These are phyloP conservation scores for Sisymbrium altissimum DNA, from an alignment of 345 rosid genomes.

Conservation along the genomic window DNA sequence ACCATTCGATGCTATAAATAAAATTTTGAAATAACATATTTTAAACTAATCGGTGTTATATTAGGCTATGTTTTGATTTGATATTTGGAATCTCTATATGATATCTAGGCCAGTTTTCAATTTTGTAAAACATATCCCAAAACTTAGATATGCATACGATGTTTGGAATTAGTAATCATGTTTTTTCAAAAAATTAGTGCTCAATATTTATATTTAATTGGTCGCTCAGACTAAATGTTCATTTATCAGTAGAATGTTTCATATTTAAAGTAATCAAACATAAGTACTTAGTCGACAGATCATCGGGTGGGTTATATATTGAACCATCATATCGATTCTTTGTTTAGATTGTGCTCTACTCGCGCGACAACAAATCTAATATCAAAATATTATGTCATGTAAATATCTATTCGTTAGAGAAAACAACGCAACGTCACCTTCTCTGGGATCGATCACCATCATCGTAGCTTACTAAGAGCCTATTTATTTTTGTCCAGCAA, in stretches of 20 bases:
- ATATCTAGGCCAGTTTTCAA: background rate
- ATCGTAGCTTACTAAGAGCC: constrained; percentile 20
- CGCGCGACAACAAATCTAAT: constrained; percentile 17
- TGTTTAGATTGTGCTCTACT: background rate
- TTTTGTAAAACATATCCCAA: background rate
- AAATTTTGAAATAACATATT: no score
- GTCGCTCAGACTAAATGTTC: background rate
- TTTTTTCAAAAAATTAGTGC: no score
- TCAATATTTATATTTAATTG: background rate
- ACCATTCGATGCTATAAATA: background rate
- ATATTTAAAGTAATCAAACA: background rate
- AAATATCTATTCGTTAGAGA: constrained; percentile 15
- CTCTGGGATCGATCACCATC: constrained; percentile 16
- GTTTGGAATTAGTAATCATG: background rate
- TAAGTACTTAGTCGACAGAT: background rate
- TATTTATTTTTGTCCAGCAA: constrained; percentile 28
- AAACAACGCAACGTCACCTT: constrained; percentile 18
- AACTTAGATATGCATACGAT: background rate
- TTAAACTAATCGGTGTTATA: background rate
- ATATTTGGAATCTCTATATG: background rate
- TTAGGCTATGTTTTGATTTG: background rate
- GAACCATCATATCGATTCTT: background rate
- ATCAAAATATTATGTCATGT: constrained; percentile 23
- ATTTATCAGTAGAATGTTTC: background rate
- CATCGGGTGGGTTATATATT: background rate